These are phyloP conservation scores for Penicillium coffeae DNA, from an alignment of 495 filamentous ascomycete genomes.

Conservation along the genomic window DNA sequence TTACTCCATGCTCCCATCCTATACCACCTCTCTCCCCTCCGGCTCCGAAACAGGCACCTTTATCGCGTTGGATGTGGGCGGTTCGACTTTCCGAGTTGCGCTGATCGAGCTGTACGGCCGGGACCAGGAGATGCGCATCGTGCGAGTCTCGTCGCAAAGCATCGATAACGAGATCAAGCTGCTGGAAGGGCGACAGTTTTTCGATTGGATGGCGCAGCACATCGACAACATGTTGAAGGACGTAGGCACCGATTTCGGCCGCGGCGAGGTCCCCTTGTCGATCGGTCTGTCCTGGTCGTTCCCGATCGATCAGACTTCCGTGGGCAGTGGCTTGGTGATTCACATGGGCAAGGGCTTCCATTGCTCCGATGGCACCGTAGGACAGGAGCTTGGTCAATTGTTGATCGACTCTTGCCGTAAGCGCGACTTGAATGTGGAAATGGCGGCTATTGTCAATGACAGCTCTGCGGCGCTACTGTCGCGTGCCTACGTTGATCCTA, in stretches of 20 bases:
- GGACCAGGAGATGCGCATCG: constrained; percentile 47
- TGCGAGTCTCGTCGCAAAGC: constrained; percentile 43
- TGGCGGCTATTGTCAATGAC: constrained; percentile 82
- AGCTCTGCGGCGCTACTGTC: constrained; percentile 78
- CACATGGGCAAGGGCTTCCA: constrained; percentile 67
- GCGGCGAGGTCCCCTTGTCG: constrained; percentile 36
- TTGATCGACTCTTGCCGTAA: constrained; percentile 55
- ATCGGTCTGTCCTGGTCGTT: constrained; percentile 70
- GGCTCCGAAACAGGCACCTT: constrained; percentile 58
- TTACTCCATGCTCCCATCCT: constrained; percentile 64
- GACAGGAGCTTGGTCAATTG: constrained; percentile 56
- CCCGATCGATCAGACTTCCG: constrained; percentile 62
- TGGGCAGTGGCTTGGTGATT: constrained; percentile 52
- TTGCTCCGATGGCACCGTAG: constrained; percentile 53
- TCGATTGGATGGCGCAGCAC: constrained; percentile 64
- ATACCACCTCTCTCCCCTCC: constrained; percentile 57
- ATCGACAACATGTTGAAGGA: constrained; percentile 53
- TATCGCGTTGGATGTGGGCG: constrained; percentile 63
- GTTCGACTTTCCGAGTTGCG: constrained; percentile 62
- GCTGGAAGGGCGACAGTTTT: constrained; percentile 54
- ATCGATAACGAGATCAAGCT: constrained; percentile 54
- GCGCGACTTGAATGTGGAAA: constrained; percentile 41
- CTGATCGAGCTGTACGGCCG: constrained; percentile 55
- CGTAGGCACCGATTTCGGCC: constrained; percentile 37
- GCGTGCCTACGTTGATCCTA: constrained; percentile 62